phyloP scores from a whole-genome alignment of 441 rosid species.

The Syzygium syzygioides region DNA sequence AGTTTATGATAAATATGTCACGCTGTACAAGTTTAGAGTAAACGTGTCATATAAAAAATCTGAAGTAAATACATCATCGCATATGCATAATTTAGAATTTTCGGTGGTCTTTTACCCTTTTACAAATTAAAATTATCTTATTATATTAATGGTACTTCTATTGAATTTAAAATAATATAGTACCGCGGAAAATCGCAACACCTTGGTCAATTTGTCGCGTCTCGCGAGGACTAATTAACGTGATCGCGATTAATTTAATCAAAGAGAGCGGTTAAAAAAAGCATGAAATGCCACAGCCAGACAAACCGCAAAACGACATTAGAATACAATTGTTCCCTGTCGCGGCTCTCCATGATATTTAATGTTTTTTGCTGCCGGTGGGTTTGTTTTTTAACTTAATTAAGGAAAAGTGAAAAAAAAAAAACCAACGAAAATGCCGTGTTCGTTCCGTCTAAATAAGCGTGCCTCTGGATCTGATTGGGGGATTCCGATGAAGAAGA shows the following conservation, averaged over 20 bases:
- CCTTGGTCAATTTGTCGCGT: not conserved
- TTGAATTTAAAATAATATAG: not conserved
- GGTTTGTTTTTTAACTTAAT: not conserved
- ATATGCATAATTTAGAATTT: no score
- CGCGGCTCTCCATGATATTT: not conserved
- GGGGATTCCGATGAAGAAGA: not conserved
- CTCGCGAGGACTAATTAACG: not conserved
- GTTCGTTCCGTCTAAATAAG: not conserved
- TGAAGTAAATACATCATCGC: no score
- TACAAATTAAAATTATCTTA: no score
- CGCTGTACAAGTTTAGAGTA: no score
- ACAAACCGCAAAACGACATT: not conserved
- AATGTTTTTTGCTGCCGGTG: not conserved
- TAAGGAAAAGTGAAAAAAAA: not conserved
- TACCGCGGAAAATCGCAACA: not conserved
- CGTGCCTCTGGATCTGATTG: not conserved
- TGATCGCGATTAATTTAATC: not conserved
- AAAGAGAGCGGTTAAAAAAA: not conserved
- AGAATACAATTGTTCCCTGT: not conserved
- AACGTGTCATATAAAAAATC: no score
- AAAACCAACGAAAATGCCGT: not conserved
- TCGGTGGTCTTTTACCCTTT: no score
- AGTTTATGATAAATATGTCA: no score
- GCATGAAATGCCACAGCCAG: not conserved
- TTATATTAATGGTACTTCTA: rapidly evolving